Conservation (phyloP, 257 asterid genomes). For the Euphrasia confusa region DNA sequence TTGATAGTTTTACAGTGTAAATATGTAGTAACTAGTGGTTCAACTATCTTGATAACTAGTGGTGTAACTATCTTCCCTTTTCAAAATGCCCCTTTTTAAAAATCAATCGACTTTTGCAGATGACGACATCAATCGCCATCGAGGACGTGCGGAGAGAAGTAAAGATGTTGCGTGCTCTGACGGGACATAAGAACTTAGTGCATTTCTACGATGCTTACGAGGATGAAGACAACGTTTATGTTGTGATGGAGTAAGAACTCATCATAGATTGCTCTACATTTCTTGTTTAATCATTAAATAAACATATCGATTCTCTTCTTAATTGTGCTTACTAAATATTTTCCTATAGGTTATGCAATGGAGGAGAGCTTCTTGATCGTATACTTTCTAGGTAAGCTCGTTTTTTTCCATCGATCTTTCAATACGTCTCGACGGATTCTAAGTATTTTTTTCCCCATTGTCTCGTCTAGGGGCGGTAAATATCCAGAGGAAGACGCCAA, state of each 20-base stretch:
- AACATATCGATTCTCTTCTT: too few relatives aligned
- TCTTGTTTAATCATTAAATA: too few relatives aligned
- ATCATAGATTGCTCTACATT: not conserved
- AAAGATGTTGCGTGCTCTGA: constrained; percentile 48
- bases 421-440: not conserved
- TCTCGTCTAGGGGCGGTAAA: constrained; percentile 54
- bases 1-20: too few relatives aligned
- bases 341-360: constrained; percentile 48
- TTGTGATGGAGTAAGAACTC: constrained; percentile 55
- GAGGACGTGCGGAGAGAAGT: constrained; percentile 64
- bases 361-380: constrained; percentile 63
- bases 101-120: constrained; percentile 28
- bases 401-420: not conserved
- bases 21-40: too few relatives aligned
- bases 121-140: constrained; percentile 56
- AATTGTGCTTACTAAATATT: not conserved
- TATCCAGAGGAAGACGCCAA: constrained; percentile 64
- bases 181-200: constrained; percentile 53
- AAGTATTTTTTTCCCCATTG: constrained; percentile 3
- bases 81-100: too few relatives aligned
- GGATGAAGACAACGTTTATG: constrained; percentile 51
- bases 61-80: too few relatives aligned
- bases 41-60: too few relatives aligned
- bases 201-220: constrained; percentile 55
- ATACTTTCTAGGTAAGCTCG: constrained; percentile 47